A percentile compares a stretch with the other conserved stretches of the same genome.
These are phyloP conservation scores for Spirogloea muscicola DNA, from an alignment of 139 green algal genomes.

Conservation along the genomic window DNA sequence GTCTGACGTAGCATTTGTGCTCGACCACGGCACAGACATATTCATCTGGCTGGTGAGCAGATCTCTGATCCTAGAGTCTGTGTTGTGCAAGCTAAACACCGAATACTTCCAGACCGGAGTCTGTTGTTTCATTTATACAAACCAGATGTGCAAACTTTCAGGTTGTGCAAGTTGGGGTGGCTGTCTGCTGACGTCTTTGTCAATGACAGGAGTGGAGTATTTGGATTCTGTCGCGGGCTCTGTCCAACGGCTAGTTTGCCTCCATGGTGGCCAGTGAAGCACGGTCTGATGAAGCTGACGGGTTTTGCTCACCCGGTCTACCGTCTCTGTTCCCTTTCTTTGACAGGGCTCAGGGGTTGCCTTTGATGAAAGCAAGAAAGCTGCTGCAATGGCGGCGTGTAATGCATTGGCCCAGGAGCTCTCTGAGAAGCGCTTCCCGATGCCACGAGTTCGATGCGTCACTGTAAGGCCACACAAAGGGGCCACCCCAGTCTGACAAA, in stretches of 20 bases:
- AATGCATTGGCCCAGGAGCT: conserved; percentile 7
- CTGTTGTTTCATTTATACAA: no score
- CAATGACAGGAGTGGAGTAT: no score
- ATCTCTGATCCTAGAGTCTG: background rate
- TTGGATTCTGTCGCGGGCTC: no score
- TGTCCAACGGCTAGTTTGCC: no score
- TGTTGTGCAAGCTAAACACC: background rate
- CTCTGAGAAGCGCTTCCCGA: conserved; percentile 35
- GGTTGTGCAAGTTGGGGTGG: background rate
- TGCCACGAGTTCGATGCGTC: conserved; percentile 24
- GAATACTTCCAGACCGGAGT: background rate
- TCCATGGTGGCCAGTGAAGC: background rate
- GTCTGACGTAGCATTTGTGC: conserved; percentile 21
- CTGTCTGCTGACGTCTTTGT: background rate
- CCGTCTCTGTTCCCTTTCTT: background rate
- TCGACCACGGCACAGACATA: conserved; percentile 54
- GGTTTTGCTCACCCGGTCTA: background rate
- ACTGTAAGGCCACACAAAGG: background rate
- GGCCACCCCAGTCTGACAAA: background rate
- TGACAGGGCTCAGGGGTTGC: conserved; percentile 11
- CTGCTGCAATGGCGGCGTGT: conserved; percentile 14
- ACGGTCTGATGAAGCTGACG: background rate
- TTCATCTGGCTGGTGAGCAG: conserved; percentile 47
- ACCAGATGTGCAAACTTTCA: no score
- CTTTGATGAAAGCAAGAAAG: background rate